A percentile compares a stretch with the other conserved stretches of the same genome.
Evolutionary conservation across 2,329 filamentous ascomycete genomes (phyloP).

Genomic region (Fusarium vanettenii): DNA sequence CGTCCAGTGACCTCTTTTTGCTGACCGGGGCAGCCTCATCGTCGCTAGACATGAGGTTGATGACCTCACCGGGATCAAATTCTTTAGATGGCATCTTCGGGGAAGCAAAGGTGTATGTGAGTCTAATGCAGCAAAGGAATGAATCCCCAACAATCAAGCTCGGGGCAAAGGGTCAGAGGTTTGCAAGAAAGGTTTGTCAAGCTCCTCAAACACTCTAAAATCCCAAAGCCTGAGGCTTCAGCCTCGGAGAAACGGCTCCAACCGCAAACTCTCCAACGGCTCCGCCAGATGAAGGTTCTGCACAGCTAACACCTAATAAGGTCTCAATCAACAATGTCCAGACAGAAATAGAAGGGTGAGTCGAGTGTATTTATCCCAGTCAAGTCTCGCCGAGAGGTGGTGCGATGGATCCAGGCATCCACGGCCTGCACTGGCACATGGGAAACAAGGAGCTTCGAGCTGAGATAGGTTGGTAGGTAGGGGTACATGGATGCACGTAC

Average conservation of each 20-base stretch:
- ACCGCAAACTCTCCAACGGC: conserved; percentile 19
- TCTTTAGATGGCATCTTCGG: conserved; percentile 29
- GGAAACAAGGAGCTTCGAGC: conserved; percentile 5
- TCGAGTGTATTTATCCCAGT: conserved; percentile 8
- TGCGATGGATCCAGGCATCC: conserved; percentile 19
- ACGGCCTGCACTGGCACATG: conserved; percentile 20
- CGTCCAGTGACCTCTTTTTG: conserved; percentile 47
- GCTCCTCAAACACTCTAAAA: background rate
- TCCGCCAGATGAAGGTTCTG: conserved; percentile 7
- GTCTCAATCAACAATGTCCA: conserved; percentile 27
- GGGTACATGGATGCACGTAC: conserved; percentile 27
- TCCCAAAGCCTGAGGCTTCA: conserved; percentile 3
- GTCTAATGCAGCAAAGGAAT: background rate
- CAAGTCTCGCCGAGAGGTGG: conserved; percentile 24
- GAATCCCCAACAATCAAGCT: background rate
- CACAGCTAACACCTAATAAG: conserved; percentile 6
- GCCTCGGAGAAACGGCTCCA: background rate
- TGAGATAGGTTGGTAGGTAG: background rate
- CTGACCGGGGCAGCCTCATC: conserved; percentile 29
- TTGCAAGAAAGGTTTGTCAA: background rate
- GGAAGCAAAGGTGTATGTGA: background rate
- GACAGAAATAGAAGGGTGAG: background rate
- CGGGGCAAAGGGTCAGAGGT: background rate
- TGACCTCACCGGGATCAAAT: conserved; percentile 37
- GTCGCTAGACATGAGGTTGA: conserved; percentile 40